Evolutionary conservation across 371 early-diverging fungal genomes (phyloP).

Genomic region (Syncephalastrum monosporum): DNA sequence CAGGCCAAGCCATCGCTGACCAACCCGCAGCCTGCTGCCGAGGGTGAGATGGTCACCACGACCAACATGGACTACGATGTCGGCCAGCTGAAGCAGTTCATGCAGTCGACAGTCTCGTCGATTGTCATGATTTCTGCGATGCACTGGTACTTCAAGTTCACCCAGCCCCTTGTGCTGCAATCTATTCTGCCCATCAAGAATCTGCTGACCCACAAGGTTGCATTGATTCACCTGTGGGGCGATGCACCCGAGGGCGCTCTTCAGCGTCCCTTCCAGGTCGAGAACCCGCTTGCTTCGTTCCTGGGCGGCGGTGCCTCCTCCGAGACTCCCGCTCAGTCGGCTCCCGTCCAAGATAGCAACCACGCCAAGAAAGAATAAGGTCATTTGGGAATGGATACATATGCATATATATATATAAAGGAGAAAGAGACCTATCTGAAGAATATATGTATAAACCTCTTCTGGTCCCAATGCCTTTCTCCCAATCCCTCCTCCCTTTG

Average conservation of each 20-base stretch:
- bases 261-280: constrained; percentile 83
- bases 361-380: constrained; percentile 50
- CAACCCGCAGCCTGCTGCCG: constrained; percentile 21
- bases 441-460: too few species aligned
- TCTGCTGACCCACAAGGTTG: constrained; percentile 67
- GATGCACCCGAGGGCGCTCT: constrained; percentile 79
- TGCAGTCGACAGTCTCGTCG: constrained; percentile 70
- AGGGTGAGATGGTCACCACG: constrained; percentile 56
- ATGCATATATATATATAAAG: neutral
- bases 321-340: constrained; percentile 33
- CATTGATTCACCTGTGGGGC: constrained; percentile 81
- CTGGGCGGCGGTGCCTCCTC: constrained; percentile 38
- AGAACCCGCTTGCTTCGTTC: constrained; percentile 68
- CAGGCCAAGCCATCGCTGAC: constrained; percentile 47
- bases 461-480: too few species aligned
- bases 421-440: neutral
- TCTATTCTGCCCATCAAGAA: constrained; percentile 80
- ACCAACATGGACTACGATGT: constrained; percentile 83
- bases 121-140: constrained; percentile 74
- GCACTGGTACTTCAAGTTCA: constrained; percentile 88
- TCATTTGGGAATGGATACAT: too few species aligned
- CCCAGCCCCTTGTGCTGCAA: constrained; percentile 90
- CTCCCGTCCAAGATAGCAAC: constrained; percentile 33
- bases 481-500: too few species aligned
- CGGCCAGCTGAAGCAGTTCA: constrained; percentile 69